Conservation (phyloP, 306 rosid genomes). For the Quercus variabilis region DNA sequence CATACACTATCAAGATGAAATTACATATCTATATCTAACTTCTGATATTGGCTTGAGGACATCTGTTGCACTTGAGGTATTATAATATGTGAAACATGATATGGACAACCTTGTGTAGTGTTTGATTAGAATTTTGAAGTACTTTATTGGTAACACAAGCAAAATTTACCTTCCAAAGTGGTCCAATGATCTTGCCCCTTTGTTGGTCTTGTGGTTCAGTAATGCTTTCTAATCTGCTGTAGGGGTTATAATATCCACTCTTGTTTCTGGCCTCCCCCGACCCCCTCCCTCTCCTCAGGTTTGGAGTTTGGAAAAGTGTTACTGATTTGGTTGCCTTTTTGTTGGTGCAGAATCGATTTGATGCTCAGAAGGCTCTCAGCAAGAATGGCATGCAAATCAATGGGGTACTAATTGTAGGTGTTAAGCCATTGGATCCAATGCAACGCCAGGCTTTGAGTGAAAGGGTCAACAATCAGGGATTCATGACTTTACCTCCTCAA, state of each 20-base stretch:
- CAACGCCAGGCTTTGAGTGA: constrained; percentile 78
- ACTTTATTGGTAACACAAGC: not conserved
- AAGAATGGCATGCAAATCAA: constrained; percentile 89
- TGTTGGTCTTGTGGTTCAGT: not conserved
- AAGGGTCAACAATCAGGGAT: constrained; percentile 63
- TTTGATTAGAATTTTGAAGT: not conserved
- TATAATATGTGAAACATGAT: not conserved
- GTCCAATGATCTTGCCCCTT: not conserved
- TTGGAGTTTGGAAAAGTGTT: not conserved
- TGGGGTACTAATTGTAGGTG: constrained; percentile 86
- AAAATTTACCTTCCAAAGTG: not conserved
- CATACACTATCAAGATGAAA: not conserved
- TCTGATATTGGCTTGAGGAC: not conserved
- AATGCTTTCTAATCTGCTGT: not conserved
- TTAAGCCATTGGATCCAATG: constrained; percentile 91
- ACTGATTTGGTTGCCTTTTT: constrained; percentile 13
- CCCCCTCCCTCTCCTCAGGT: not conserved
- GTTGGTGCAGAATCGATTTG: constrained; percentile 71
- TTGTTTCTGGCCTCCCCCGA: not conserved
- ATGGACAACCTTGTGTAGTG: not conserved
- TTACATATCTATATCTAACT: not conserved
- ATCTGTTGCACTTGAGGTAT: not conserved
- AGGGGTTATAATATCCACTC: not conserved
- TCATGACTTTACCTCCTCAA: constrained; percentile 67
- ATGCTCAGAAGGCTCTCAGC: constrained; percentile 87